Base-by-base conservation (phyloP, 2,329 filamentous ascomycete genomes). In the Talaromyces albobiverticillius region DNA sequence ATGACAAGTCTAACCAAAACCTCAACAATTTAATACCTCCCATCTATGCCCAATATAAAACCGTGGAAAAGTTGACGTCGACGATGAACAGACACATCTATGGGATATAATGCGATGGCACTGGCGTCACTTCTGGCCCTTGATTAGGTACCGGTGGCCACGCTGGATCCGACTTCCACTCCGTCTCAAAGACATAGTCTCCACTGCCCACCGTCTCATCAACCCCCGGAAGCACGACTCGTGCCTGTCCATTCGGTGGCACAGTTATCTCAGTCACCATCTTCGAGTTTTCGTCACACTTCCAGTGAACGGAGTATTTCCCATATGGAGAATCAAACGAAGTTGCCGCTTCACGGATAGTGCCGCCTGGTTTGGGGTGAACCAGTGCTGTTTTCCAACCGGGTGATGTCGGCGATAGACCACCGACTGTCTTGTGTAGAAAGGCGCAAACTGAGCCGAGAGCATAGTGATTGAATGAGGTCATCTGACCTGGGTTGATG, bases 391-490 rank as follows among this genome's bases (percentile, higher is more conserved):
- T 60, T 47, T 65, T 67, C 69, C 70, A 71, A 0, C 69, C 70
- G 3, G 68, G 63, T 45, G 62, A 59, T 0, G 58, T 48, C 4
- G 63, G 58, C 10, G 56, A 62, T n/a, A 73, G 52, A 0, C 70
- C 70, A 1, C 65, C 70, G 14, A 71, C 61, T 13, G 61, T 62
- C 23, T 62, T 55, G 53, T 77, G 71, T 29, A 76, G 56, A 71
- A 71, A 76, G 16, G 69, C 66, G 2, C 63, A 67, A 9, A 75
- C 67, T 2, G 67, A 67, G 0, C 72, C 73, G 1, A 76, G 62
- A 0, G 73, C 71, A 42, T 76, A 75, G 45, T 77, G 73, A 47
- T 76, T 74, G 54, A 74, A 74, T 34, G 67, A 71, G 0, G 72
- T 76, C 74, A 76, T 76, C 14, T 66, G 58, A 0, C 73, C 72